These are phyloP conservation scores for Flaveria linearis DNA, from an alignment of 129 eudicot species.

Conservation along the genomic window DNA sequence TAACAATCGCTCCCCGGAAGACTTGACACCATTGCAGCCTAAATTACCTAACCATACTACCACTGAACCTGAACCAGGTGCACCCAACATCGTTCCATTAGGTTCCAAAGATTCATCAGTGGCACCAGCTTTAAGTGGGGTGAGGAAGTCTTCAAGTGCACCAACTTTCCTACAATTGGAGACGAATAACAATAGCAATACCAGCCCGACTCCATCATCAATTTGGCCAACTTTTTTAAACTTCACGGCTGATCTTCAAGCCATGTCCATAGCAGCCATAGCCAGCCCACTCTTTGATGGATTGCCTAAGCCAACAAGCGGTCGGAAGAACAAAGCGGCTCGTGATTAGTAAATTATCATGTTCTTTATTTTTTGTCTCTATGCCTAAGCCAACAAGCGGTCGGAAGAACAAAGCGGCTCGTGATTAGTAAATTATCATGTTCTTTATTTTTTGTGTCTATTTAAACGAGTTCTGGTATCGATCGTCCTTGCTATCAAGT, in stretches of 20 bases:
- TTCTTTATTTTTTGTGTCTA: slow-evolving; percentile 10
- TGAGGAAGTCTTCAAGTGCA: slow-evolving; percentile 86
- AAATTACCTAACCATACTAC: slow-evolving; percentile 46
- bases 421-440: slow-evolving; percentile 53
- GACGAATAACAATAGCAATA: slow-evolving; percentile 36
- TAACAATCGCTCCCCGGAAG: slow-evolving; percentile 51
- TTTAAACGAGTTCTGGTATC: slow-evolving; percentile 13
- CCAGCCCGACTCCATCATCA: slow-evolving; percentile 48
- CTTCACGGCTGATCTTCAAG: slow-evolving; percentile 71
- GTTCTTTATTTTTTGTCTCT: neutral
- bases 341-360: slow-evolving; percentile 58
- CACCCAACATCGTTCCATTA: slow-evolving; percentile 29
- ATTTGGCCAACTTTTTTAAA: slow-evolving; percentile 68
- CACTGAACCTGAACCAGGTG: slow-evolving; percentile 42
- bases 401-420: slow-evolving; percentile 72
- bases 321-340: slow-evolving; percentile 73
- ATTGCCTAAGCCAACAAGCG: slow-evolving; percentile 60
- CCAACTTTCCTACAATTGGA: slow-evolving; percentile 52
- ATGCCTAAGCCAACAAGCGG: slow-evolving; percentile 62
- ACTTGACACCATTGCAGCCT: slow-evolving; percentile 57
- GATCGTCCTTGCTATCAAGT: neutral
- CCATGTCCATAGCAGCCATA: slow-evolving; percentile 60
- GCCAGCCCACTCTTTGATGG: slow-evolving; percentile 78
- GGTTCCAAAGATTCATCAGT: slow-evolving; percentile 43
- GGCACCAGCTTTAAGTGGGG: slow-evolving; percentile 46